Conservation (phyloP, 257 asterid genomes). For the Solanum medicagineum region DNA sequence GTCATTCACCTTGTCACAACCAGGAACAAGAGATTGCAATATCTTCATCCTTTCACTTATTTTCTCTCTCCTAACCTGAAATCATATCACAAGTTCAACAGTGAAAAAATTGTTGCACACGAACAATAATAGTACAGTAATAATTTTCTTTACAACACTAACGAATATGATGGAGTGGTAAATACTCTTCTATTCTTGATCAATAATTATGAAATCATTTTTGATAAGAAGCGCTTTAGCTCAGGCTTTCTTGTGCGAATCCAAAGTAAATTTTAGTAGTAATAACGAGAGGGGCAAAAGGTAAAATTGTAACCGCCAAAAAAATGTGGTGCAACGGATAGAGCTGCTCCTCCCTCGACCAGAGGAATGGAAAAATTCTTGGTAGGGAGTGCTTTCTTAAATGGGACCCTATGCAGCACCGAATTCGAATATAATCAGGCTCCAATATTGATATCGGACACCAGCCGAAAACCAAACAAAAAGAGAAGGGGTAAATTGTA, state of each 20-base stretch:
- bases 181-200: not conserved
- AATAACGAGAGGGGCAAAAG: not conserved
- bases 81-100: not conserved
- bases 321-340: too few species aligned
- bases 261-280: not conserved
- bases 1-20: constrained; percentile 62
- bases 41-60: constrained; percentile 83
- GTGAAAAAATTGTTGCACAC: not conserved
- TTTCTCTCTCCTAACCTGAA: constrained; percentile 74
- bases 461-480: too few species aligned
- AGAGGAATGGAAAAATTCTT: too few species aligned
- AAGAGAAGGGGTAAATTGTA: not conserved
- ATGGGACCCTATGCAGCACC: too few species aligned
- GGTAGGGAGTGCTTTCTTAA: too few species aligned
- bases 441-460: too few species aligned
- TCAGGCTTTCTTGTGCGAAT: too few species aligned
- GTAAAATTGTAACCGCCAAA: not conserved
- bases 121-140: not conserved
- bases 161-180: not conserved
- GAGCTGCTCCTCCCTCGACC: too few species aligned
- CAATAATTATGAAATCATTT: too few species aligned
- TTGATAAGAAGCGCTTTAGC: not conserved
- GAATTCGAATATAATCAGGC: too few species aligned
- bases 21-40: constrained; percentile 75
- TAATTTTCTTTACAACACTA: not conserved